Evolutionary conservation across 371 early-diverging fungal species (phyloP).

Genomic region (Homolaphlyctis polyrhiza): DNA sequence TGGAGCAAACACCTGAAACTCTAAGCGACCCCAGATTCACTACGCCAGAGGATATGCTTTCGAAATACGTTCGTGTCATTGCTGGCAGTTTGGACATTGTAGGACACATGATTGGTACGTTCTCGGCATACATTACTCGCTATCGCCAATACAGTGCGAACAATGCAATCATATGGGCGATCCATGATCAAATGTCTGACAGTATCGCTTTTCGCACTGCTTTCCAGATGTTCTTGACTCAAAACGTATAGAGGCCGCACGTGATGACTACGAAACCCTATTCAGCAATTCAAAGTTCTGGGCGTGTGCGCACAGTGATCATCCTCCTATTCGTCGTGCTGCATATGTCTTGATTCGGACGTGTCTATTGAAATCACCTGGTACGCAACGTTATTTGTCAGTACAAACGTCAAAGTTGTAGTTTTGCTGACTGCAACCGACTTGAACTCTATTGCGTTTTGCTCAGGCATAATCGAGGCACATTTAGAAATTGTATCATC

Average conservation of each 20-base stretch:
- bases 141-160: neutral
- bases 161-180: neutral
- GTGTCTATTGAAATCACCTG: neutral
- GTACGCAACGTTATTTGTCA: no score
- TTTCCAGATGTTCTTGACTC: no score
- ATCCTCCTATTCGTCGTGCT: neutral
- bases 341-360: neutral
- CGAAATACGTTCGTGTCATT: conserved; percentile 32
- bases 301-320: neutral
- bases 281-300: neutral
- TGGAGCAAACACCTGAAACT: conserved; percentile 37
- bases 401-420: neutral
- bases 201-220: neutral
- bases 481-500: conserved; percentile 38
- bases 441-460: neutral
- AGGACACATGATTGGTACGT: conserved; percentile 21
- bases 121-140: neutral
- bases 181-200: neutral
- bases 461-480: conserved; percentile 29
- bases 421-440: neutral
- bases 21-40: conserved; percentile 43
- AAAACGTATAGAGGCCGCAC: no score
- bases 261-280: neutral
- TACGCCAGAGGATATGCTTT: conserved; percentile 34
- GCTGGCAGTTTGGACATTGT: conserved; percentile 26